phyloP scores from a whole-genome alignment of 345 rosid genomes.

The Hibiscus tridactylites region DNA sequence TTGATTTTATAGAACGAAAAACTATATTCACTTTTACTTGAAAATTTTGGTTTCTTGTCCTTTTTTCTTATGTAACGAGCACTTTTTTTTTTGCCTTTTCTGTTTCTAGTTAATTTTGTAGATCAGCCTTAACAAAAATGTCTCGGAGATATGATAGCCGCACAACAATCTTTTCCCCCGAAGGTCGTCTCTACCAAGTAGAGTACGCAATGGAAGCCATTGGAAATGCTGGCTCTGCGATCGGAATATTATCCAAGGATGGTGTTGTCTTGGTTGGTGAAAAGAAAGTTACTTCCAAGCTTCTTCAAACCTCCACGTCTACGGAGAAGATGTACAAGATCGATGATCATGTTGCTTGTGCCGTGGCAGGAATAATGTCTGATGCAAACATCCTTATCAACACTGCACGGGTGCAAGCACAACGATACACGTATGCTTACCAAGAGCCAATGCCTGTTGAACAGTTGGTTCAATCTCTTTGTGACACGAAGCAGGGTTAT shows the following conservation, averaged over 20 bases:
- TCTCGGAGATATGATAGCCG: slow-evolving; percentile 99
- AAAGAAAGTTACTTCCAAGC: slow-evolving; percentile 98
- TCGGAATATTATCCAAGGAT: slow-evolving; percentile 80
- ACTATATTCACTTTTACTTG: background rate
- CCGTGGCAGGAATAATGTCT: slow-evolving; percentile 78
- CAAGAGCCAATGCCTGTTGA: slow-evolving; percentile 82
- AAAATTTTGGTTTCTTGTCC: background rate
- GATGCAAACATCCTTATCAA: slow-evolving; percentile 74
- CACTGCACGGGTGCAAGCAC: slow-evolving; percentile 72
- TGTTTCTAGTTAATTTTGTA: background rate
- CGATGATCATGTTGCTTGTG: slow-evolving; percentile 68
- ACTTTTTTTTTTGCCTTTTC: background rate
- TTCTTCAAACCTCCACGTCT: slow-evolving; percentile 73
- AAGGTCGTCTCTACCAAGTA: slow-evolving; percentile 97
- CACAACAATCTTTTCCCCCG: slow-evolving; percentile 97
- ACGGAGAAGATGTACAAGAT: slow-evolving; percentile 83
- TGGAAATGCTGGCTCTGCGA: slow-evolving; percentile 92
- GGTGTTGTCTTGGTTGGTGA: slow-evolving; percentile 92
- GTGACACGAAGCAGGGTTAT: slow-evolving; percentile 76
- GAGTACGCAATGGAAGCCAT: slow-evolving; percentile 99
- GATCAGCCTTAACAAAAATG: slow-evolving; percentile 29
- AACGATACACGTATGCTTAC: slow-evolving; percentile 57
- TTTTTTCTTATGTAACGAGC: background rate
- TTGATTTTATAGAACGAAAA: background rate
- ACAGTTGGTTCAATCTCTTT: slow-evolving; percentile 73